Conservation (phyloP, 2,329 filamentous ascomycete genomes). For the Magnaporthiopsis rhizophila region DNA sequence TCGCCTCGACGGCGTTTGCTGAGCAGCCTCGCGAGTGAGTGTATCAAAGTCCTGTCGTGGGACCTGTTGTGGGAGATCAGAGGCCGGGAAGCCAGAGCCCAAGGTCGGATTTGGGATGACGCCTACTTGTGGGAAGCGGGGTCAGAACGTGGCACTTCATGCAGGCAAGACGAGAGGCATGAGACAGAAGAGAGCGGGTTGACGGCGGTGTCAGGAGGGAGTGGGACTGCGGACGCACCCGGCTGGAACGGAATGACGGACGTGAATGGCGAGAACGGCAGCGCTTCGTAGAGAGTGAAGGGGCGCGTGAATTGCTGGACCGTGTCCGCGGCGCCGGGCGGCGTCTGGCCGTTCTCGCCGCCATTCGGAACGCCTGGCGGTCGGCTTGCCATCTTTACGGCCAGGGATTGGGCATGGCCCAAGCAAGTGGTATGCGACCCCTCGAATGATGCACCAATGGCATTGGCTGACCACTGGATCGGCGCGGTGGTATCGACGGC, state of each 20-base stretch:
- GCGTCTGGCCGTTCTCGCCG: constrained; percentile 14
- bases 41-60: constrained; percentile 50
- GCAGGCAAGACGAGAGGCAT: constrained; percentile 7
- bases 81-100: constrained; percentile 45
- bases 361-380: constrained; percentile 23
- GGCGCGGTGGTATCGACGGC: not conserved
- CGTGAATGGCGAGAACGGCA: constrained; percentile 76
- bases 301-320: constrained; percentile 28
- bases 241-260: constrained; percentile 73
- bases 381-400: constrained; percentile 19
- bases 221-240: constrained; percentile 37
- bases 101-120: constrained; percentile 59
- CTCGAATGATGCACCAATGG: not conserved
- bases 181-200: constrained; percentile 9
- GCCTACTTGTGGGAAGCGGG: constrained; percentile 32
- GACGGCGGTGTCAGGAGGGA: not conserved
- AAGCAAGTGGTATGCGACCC: not conserved
- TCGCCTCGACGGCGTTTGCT: constrained; percentile 51
- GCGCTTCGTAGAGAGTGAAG: constrained; percentile 63
- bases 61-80: constrained; percentile 43
- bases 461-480: not conserved
- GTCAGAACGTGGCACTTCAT: constrained; percentile 1
- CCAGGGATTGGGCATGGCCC: constrained; percentile 8
- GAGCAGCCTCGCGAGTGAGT: constrained; percentile 62
- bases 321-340: constrained; percentile 10